Conservation (phyloP, 345 rosid genomes). For the Bruguiera gymnorhiza region DNA sequence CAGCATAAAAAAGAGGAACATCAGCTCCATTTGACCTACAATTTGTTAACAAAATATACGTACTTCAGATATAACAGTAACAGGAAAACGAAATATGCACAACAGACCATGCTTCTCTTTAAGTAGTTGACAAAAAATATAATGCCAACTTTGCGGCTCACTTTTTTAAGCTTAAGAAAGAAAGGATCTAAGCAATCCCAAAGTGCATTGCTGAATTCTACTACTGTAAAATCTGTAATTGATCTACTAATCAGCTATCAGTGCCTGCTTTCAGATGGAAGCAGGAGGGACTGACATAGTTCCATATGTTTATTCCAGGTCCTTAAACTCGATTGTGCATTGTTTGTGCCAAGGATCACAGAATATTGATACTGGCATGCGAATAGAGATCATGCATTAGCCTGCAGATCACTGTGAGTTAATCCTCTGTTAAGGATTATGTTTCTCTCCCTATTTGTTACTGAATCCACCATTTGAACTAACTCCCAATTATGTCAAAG, state of each 20-base stretch:
- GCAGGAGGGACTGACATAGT: neutral
- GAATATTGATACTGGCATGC: too few relatives aligned
- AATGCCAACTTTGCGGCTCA: neutral
- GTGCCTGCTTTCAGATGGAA: neutral
- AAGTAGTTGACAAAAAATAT: too few relatives aligned
- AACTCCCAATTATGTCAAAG: neutral
- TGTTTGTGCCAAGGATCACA: too few relatives aligned
- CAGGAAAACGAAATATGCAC: too few relatives aligned
- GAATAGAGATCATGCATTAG: constrained; percentile 1
- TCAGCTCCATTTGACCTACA: too few relatives aligned
- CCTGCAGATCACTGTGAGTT: too few relatives aligned
- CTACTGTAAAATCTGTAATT: too few relatives aligned
- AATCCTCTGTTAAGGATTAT: too few relatives aligned
- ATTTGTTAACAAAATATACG: too few relatives aligned
- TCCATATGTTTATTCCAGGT: neutral
- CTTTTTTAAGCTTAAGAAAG: neutral
- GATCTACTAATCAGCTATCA: neutral
- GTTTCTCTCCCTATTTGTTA: neutral
- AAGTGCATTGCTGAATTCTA: too few relatives aligned
- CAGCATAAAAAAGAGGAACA: neutral
- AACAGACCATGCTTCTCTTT: too few relatives aligned
- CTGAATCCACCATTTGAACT: neutral
- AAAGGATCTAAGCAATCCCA: neutral
- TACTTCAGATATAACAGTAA: too few relatives aligned
- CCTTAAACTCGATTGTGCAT: neutral